phyloP scores from a whole-genome alignment of 1,284 basidiomycete genomes.

The Sporisorium exsertum region DNA sequence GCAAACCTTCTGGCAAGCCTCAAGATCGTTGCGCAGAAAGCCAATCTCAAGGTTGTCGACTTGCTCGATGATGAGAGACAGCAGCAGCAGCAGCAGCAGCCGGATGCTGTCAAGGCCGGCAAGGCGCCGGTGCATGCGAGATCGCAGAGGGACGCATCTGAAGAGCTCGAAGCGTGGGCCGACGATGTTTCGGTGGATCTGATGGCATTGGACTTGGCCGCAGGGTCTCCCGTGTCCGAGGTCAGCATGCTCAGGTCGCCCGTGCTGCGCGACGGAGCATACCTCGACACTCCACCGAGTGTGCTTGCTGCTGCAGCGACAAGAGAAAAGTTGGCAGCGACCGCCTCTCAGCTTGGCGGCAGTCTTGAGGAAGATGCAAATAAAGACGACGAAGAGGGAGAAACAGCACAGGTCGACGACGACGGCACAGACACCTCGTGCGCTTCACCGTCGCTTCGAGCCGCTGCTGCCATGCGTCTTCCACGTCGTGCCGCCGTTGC shows the following conservation, averaged over 20 bases:
- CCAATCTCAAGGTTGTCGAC: conserved; percentile 36
- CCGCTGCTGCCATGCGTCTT: conserved; percentile 21
- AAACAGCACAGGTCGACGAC: conserved; percentile 9
- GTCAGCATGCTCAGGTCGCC: conserved; percentile 28
- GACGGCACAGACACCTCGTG: conserved; percentile 20
- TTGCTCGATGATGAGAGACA: conserved; percentile 19
- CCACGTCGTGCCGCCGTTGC: conserved; percentile 1
- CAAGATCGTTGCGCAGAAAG: conserved; percentile 41
- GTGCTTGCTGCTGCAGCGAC: not conserved
- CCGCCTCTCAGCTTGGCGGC: not conserved
- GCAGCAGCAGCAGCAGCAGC: not conserved
- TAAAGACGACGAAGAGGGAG: not conserved
- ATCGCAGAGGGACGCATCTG: conserved; percentile 12
- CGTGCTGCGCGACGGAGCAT: not conserved
- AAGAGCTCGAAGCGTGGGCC: conserved; percentile 34
- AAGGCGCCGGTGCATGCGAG: not conserved
- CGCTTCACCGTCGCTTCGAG: conserved; percentile 34
- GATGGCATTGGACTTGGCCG: conserved; percentile 40
- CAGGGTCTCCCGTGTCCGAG: conserved; percentile 27
- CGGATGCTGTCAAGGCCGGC: not conserved
- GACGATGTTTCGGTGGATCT: conserved; percentile 36
- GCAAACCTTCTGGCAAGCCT: conserved; percentile 37
- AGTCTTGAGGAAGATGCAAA: not conserved
- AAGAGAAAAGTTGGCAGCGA: not conserved
- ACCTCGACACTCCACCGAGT: conserved; percentile 21